These are phyloP conservation scores for Fraxinus americana DNA, from an alignment of 257 asterid species.

Conservation along the genomic window DNA sequence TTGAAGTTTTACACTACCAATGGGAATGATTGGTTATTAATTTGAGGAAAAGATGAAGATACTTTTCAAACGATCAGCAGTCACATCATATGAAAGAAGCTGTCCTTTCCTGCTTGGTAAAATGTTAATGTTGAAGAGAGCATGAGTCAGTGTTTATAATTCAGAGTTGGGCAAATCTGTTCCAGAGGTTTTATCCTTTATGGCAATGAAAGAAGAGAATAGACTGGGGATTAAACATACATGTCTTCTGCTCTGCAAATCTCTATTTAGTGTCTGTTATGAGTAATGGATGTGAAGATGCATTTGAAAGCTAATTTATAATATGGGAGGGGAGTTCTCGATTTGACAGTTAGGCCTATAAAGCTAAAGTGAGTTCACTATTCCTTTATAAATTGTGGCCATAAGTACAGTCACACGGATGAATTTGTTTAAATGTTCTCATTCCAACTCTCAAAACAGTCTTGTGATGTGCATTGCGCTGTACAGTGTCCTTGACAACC, in stretches of 20 bases:
- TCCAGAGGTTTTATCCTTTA: neutral
- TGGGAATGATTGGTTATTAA: slow-evolving; percentile 13
- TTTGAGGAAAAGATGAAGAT: slow-evolving; percentile 10
- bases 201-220: slow-evolving; percentile 10
- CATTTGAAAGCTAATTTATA: too few relatives aligned
- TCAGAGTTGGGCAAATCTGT: neutral
- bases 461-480: neutral
- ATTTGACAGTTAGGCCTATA: too few relatives aligned
- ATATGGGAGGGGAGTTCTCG: too few relatives aligned
- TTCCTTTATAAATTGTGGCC: neutral
- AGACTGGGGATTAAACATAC: neutral
- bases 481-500: neutral
- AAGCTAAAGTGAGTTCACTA: neutral
- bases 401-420: slow-evolving; percentile 17
- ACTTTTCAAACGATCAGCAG: slow-evolving; percentile 6
- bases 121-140: slow-evolving; percentile 18
- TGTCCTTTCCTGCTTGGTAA: slow-evolving; percentile 14
- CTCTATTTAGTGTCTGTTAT: neutral
- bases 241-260: neutral
- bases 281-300: neutral
- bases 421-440: slow-evolving; percentile 14
- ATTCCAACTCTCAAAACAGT: slow-evolving; percentile 6
- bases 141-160: neutral
- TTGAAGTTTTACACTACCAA: slow-evolving; percentile 8
- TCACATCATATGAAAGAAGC: neutral